These are phyloP conservation scores for Prunus armeniaca DNA, from an alignment of 306 rosid species.

Conservation along the genomic window DNA sequence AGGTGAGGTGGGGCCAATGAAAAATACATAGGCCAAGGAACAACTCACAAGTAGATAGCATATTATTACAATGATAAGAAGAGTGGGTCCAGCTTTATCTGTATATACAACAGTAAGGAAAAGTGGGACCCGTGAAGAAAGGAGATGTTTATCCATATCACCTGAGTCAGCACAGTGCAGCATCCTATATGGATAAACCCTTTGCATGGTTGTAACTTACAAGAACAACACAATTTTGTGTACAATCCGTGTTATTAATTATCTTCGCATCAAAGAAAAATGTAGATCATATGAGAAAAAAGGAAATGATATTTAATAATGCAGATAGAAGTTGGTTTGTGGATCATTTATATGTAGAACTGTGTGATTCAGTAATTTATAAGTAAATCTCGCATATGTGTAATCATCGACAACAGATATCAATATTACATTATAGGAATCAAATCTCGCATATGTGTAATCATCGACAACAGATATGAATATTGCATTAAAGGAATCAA, in stretches of 20 bases:
- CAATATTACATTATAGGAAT: accelerated
- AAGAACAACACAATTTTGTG: not conserved
- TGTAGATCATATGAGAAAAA: not conserved
- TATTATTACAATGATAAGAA: no score
- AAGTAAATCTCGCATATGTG: not conserved
- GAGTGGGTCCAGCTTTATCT: conserved; percentile 36
- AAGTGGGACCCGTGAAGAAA: not conserved
- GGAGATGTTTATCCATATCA: conserved; percentile 39
- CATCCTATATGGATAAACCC: conserved; percentile 27
- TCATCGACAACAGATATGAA: no score
- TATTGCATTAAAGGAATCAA: no score
- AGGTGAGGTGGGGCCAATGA: no score
- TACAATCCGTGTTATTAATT: not conserved
- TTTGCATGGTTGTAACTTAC: not conserved
- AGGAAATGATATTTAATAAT: not conserved
- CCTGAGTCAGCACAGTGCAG: conserved; percentile 44
- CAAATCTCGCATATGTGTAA: no score
- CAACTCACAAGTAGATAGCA: not conserved
- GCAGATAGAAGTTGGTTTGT: not conserved
- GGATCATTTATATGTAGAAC: not conserved
- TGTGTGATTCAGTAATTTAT: no score
- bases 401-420: no score
- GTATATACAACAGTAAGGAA: not conserved
- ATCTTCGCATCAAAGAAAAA: not conserved
- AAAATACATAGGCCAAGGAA: not conserved